Evolutionary conservation across 805 yeast genomes (phyloP), one percentile per base, ranked within the genome.

Genomic region (Ogataea ganodermae): DNA sequence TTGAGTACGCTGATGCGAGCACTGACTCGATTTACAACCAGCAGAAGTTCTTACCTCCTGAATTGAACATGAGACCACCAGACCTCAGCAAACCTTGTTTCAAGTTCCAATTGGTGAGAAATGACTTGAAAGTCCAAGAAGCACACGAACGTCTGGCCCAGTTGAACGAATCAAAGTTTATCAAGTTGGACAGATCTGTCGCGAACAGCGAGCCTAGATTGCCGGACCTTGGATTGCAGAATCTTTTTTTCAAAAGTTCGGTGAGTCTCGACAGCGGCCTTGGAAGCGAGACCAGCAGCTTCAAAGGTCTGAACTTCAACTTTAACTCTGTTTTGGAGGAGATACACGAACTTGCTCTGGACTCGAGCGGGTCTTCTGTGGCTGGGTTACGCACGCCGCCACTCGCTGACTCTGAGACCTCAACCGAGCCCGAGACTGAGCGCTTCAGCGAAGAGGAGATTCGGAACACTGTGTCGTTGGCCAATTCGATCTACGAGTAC

Each of bases 401-500:
- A 2, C n/a, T 16, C 16, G 26, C 31, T 8, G 23, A 35, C 30
- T 22, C 18, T 14, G 42, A 26, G 21, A 24, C 23, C 9, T 6
- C 5, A n/a, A 18, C 20, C 21, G 42, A 38, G 17, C 10, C 32
- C 31, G 30, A 24, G 17, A 3, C 14, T 6, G 38, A 31, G 4
- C 16, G 16, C 14, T 42, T 14, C 38, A 42, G 9, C 18, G 35
- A 35, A 32, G 23, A 60, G 57, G 43, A 40, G 36, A 13, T 30
- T 6, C 21, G 43, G 16, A 21, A 20, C 28, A 30, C 6, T 14
- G 26, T 16, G 24, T 17, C 35, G 4, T 56, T 76, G 27, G 84
- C 83, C 9, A 72, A 73, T 45, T 68, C 79, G 7, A 56, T 81
- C 43, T 76, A 74, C 55, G 86, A 80, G 54, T 77, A 82, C 75